A percentile compares a stretch with the other conserved stretches of the same genome.
Evolutionary conservation across 495 filamentous ascomycete species (phyloP).

Genomic region (Pseudomonodictys pantanalensis): DNA sequence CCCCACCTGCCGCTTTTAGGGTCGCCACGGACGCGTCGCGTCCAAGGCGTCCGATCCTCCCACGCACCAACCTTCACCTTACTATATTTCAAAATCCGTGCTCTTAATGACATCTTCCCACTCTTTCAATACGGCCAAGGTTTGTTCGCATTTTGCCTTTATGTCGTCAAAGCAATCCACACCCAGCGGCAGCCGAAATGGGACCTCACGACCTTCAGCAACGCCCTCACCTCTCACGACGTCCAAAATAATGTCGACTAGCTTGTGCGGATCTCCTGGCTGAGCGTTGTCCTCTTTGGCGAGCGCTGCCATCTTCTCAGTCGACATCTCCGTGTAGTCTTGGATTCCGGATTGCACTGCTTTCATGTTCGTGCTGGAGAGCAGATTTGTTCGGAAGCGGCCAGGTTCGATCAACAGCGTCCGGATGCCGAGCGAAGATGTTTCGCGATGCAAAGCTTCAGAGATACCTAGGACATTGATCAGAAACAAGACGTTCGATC

Average conservation of each 20-base stretch:
- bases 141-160: slow-evolving; percentile 38
- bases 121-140: slow-evolving; percentile 34
- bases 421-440: slow-evolving; percentile 15
- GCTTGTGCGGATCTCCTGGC: slow-evolving; percentile 43
- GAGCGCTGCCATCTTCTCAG: no score
- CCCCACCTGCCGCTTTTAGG: no score
- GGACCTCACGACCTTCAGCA: slow-evolving; percentile 34
- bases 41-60: no score
- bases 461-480: neutral
- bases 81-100: no score
- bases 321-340: slow-evolving; percentile 10
- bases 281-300: no score
- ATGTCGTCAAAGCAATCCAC: slow-evolving; percentile 40
- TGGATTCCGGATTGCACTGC: neutral
- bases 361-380: slow-evolving; percentile 2
- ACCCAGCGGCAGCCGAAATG: slow-evolving; percentile 38
- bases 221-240: slow-evolving; percentile 42
- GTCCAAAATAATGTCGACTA: slow-evolving; percentile 41
- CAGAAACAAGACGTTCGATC: no score
- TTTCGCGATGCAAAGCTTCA: slow-evolving; percentile 5
- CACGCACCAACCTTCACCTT: no score
- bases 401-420: slow-evolving; percentile 30
- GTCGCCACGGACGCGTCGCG: no score
- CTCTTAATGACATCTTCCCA: slow-evolving; percentile 36
- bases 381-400: slow-evolving; percentile 29